Conservation (phyloP, 352 stramenopile species). For the Globisporangium apiculatum region DNA sequence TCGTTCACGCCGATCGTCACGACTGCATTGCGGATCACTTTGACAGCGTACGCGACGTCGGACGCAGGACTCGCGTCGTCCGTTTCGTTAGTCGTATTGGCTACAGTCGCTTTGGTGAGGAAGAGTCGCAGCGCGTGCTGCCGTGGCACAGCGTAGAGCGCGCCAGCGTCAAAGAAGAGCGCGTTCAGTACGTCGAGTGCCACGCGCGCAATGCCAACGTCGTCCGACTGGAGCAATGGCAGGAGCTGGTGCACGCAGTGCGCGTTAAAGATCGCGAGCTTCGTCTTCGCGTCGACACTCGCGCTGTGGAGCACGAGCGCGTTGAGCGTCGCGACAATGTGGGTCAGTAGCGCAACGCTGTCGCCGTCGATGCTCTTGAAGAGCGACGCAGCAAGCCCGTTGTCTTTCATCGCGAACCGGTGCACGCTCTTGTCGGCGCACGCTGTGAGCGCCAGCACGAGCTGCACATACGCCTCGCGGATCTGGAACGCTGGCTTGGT, state of each 20-base stretch:
- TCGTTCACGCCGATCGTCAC: slow-evolving; percentile 60
- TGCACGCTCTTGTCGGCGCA: slow-evolving; percentile 72
- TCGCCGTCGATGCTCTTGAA: slow-evolving; percentile 79
- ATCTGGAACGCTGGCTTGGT: slow-evolving; percentile 46
- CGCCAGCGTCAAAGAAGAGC: slow-evolving; percentile 53
- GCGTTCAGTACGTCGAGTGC: slow-evolving; percentile 33
- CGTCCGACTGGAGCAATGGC: slow-evolving; percentile 51
- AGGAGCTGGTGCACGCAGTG: slow-evolving; percentile 61
- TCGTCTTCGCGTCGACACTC: slow-evolving; percentile 46
- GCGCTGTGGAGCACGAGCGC: slow-evolving; percentile 47
- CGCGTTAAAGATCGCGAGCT: slow-evolving; percentile 55
- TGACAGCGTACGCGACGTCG: slow-evolving; percentile 38
- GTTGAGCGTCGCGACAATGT: slow-evolving; percentile 35
- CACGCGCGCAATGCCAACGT: slow-evolving; percentile 29
- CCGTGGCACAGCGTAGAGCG: slow-evolving; percentile 44
- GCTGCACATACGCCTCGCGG: slow-evolving; percentile 47
- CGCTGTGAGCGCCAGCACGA: slow-evolving; percentile 53
- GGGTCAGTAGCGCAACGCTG: slow-evolving; percentile 38
- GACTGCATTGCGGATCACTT: slow-evolving; percentile 63
- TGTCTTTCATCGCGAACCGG: slow-evolving; percentile 74
- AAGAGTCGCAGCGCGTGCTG: slow-evolving; percentile 39
- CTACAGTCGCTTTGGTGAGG: slow-evolving; percentile 26
- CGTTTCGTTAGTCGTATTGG: neutral
- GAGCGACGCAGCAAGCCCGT: slow-evolving; percentile 48
- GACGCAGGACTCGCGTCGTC: slow-evolving; percentile 23